Percentiles rank a stretch among this genome's conserved stretches.
phyloP scores from a whole-genome alignment of 306 rosid species.

The Hylodesmum podocarpum region DNA sequence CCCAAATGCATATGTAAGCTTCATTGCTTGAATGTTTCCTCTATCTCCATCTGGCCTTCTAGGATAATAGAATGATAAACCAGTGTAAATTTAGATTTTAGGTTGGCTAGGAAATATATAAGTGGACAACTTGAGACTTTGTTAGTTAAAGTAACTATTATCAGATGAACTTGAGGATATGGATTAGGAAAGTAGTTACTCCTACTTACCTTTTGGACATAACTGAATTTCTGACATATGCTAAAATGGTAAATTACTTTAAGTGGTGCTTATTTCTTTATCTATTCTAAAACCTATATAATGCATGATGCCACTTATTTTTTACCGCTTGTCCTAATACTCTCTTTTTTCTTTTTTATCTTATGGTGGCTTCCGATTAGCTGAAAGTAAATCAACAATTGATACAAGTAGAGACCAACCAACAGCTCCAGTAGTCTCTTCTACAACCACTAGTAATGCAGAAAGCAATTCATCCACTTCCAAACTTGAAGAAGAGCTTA shows the following conservation, averaged over 20 bases:
- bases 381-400: conserved; percentile 73
- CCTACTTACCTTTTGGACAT: not conserved
- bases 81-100: not conserved
- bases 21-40: not conserved
- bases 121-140: not conserved
- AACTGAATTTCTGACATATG: conserved; percentile 15
- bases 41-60: not conserved
- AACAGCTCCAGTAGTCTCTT: conserved; percentile 59
- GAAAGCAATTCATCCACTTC: conserved; percentile 92
- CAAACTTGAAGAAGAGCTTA: conserved; percentile 90
- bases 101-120: not conserved
- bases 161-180: not conserved
- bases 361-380: conserved; percentile 19
- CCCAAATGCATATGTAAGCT: not conserved
- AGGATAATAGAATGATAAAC: not conserved
- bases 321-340: conserved; percentile 7
- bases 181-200: not conserved
- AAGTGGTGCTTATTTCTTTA: not conserved
- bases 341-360: not conserved
- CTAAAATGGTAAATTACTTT: not conserved
- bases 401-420: conserved; percentile 86
- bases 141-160: not conserved
- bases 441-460: conserved; percentile 81
- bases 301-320: not conserved
- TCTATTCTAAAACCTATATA: not conserved